Percentiles rank a stretch among this genome's conserved stretches.
These are phyloP conservation scores for Jaltomata sinuosa DNA, from an alignment of 257 asterid species.

Conservation along the genomic window DNA sequence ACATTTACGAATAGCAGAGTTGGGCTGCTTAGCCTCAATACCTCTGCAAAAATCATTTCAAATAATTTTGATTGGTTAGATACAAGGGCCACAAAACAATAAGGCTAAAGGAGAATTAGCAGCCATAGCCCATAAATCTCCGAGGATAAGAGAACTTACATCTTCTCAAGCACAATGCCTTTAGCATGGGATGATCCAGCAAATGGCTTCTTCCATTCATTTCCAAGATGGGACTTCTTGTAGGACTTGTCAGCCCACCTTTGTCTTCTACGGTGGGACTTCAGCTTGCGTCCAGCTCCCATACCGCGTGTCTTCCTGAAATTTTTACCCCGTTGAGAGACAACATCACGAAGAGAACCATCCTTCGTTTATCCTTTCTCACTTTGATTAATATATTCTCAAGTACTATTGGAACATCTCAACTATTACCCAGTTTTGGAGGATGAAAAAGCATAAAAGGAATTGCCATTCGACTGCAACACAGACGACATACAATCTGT, in stretches of 20 bases:
- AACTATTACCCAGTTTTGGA: not conserved
- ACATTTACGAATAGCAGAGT: slow-evolving; percentile 18
- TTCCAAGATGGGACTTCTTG: slow-evolving; percentile 16
- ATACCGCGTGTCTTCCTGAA: slow-evolving; percentile 19
- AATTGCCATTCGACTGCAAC: not conserved
- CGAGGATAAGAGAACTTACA: not conserved
- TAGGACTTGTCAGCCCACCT: slow-evolving; percentile 14
- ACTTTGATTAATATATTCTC: not conserved
- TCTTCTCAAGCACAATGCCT: slow-evolving; percentile 18
- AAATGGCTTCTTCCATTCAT: slow-evolving; percentile 17
- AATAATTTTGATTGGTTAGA: not conserved
- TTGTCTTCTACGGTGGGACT: slow-evolving; percentile 10
- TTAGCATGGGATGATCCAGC: slow-evolving; percentile 19
- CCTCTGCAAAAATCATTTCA: not conserved
- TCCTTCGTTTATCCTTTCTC: not conserved
- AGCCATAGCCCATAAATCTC: not conserved
- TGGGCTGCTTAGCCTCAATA: slow-evolving; percentile 20
- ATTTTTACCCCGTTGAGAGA: not conserved
- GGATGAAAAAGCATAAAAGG: not conserved
- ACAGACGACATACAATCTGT: not conserved
- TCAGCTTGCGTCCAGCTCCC: slow-evolving; percentile 19
- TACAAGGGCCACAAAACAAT: not conserved
- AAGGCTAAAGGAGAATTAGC: not conserved
- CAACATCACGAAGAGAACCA: not conserved
- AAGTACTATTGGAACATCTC: not conserved